Evolutionary conservation across 148 eudicot genomes (phyloP).

Genomic region (Cornus suecica): DNA sequence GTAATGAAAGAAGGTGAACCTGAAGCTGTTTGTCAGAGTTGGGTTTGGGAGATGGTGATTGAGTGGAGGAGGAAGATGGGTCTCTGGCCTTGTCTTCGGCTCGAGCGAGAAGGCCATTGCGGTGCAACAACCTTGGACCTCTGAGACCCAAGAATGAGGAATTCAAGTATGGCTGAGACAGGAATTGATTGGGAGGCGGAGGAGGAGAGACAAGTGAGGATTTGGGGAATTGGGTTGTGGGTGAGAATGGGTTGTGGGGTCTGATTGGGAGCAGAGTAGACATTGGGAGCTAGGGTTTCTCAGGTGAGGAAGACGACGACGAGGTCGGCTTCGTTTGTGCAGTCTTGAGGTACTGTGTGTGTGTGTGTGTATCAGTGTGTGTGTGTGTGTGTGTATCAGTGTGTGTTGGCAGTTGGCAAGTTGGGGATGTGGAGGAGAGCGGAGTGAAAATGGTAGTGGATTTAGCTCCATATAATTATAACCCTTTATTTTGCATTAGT

Average conservation of each 20-base stretch:
- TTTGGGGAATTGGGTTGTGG: conserved; percentile 24
- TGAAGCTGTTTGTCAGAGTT: conserved; percentile 35
- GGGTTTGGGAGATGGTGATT: conserved; percentile 9
- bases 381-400: too few species aligned
- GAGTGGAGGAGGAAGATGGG: conserved; percentile 27
- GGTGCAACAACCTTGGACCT: conserved; percentile 21
- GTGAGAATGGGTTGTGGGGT: conserved; percentile 20
- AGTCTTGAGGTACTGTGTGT: too few species aligned
- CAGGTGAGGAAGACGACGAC: too few species aligned
- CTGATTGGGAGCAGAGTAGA: conserved; percentile 24
- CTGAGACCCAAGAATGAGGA: conserved; percentile 1
- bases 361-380: too few species aligned
- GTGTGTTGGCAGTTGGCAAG: too few species aligned
- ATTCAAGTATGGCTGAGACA: conserved; percentile 5
- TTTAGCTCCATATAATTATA: too few species aligned
- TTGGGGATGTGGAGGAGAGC: too few species aligned
- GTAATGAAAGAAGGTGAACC: conserved; percentile 24
- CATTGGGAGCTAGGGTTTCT: conserved; percentile 19
- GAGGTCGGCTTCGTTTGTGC: too few species aligned
- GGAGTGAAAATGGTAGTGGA: too few species aligned
- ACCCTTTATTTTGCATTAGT: too few species aligned
- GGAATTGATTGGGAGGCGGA: background rate
- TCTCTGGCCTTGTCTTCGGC: conserved; percentile 59
- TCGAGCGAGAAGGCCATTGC: conserved; percentile 48
- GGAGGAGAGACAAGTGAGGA: conserved; percentile 17